Evolutionary conservation across 306 rosid genomes (phyloP).

Genomic region (Gastrolobium bilobum): DNA sequence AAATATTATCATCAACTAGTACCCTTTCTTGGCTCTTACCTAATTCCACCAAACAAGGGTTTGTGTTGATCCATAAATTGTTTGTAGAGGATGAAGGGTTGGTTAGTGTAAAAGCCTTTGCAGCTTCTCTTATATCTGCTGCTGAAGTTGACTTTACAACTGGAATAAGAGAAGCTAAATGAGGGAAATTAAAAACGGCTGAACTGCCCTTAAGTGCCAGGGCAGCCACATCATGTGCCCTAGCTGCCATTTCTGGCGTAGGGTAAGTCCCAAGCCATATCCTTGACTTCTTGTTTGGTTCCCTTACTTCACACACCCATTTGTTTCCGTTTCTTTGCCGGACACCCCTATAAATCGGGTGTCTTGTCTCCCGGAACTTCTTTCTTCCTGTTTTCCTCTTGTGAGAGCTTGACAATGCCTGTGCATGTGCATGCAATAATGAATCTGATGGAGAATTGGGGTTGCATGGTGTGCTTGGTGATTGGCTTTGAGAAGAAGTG

Average conservation of each 20-base stretch:
- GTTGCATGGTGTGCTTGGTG: not conserved
- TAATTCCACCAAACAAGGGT: not conserved
- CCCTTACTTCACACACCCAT: conserved; percentile 57
- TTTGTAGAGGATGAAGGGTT: not conserved
- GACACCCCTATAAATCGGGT: conserved; percentile 48
- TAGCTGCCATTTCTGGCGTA: conserved; percentile 60
- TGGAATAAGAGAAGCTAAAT: conserved; percentile 42
- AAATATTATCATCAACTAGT: not conserved
- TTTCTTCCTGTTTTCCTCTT: conserved; percentile 49
- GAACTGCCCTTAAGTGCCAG: conserved; percentile 51
- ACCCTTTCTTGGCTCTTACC: not conserved
- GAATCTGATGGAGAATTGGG: not conserved
- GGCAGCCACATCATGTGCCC: conserved; percentile 55
- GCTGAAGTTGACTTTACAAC: conserved; percentile 38
- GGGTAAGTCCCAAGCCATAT: conserved; percentile 58
- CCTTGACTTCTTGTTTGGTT: conserved; percentile 49
- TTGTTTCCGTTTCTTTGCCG: conserved; percentile 45
- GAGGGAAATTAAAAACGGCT: conserved; percentile 43
- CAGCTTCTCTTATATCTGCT: conserved; percentile 37
- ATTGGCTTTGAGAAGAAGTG: conserved; percentile 18
- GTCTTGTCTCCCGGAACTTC: conserved; percentile 51
- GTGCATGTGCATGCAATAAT: not conserved
- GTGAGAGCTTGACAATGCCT: not conserved
- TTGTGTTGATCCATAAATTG: not conserved
- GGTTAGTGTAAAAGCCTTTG: not conserved